Conservation (phyloP, 2,329 filamentous ascomycete genomes). For the Cercospora sesami region DNA sequence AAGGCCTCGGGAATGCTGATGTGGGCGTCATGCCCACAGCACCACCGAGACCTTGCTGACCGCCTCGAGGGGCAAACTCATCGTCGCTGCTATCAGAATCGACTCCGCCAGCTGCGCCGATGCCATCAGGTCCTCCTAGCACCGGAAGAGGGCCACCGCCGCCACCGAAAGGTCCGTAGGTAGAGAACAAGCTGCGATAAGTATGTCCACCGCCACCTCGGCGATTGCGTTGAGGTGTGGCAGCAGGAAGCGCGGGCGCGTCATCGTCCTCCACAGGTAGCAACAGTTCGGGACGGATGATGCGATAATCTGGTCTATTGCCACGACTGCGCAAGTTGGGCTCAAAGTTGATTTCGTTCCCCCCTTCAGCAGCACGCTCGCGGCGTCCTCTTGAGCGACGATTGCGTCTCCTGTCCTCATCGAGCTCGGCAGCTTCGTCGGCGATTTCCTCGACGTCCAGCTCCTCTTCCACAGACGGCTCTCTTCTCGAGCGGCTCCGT, state of each 20-base stretch:
- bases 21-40: constrained; percentile 66
- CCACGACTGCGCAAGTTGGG: constrained; percentile 62
- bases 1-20: constrained; percentile 49
- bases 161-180: constrained; percentile 89
- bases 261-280: constrained; percentile 75
- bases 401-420: constrained; percentile 51
- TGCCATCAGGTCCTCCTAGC: constrained; percentile 72
- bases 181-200: constrained; percentile 82
- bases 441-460: constrained; percentile 51
- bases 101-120: constrained; percentile 71
- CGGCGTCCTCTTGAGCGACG: constrained; percentile 42
- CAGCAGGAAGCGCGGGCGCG: constrained; percentile 63
- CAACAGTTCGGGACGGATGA: constrained; percentile 71
- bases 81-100: constrained; percentile 98
- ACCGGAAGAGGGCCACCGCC: constrained; percentile 71
- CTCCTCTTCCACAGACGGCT: constrained; percentile 50
- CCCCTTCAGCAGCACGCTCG: constrained; percentile 29
- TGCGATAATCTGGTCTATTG: constrained; percentile 80
- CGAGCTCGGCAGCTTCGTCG: constrained; percentile 60
- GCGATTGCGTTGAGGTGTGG: constrained; percentile 61
- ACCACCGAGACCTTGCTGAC: constrained; percentile 56
- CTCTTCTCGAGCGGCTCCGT: constrained; percentile 45
- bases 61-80: constrained; percentile 62
- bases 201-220: constrained; percentile 58
- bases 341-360: constrained; percentile 37